These are phyloP conservation scores for Backusella mclennaniae DNA, from an alignment of 192 early-diverging fungal species.

Conservation along the genomic window DNA sequence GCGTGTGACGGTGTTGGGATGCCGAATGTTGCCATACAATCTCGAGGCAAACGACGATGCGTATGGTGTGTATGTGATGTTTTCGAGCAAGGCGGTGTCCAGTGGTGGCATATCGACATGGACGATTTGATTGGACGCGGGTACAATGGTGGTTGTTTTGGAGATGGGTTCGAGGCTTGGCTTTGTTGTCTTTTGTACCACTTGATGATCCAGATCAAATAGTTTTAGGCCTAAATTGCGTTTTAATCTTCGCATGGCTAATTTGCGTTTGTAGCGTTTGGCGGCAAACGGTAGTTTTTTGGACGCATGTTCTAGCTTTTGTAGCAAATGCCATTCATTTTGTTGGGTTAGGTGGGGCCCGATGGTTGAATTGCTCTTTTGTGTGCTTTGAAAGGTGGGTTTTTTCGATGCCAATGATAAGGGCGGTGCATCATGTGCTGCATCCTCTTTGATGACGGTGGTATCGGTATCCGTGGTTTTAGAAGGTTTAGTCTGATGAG, in stretches of 20 bases:
- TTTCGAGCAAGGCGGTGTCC: constrained; percentile 16
- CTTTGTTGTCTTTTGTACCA: constrained; percentile 26
- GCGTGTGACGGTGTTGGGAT: constrained; percentile 54
- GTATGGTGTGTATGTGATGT: constrained; percentile 58
- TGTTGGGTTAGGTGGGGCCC: constrained; percentile 27
- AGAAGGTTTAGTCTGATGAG: not conserved
- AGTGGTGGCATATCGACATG: constrained; percentile 27
- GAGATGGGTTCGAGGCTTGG: not conserved
- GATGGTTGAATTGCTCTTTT: not conserved
- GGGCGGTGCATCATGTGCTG: not conserved
- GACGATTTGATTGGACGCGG: constrained; percentile 22
- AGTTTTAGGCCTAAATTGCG: constrained; percentile 56
- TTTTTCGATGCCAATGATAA: not conserved
- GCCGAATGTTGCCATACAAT: constrained; percentile 60
- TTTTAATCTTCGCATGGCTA: constrained; percentile 55
- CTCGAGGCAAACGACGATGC: constrained; percentile 73
- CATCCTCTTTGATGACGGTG: not conserved
- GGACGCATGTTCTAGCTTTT: constrained; percentile 44
- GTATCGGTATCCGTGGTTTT: not conserved
- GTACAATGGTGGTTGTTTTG: constrained; percentile 5
- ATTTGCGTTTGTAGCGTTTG: constrained; percentile 56
- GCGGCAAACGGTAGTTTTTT: constrained; percentile 40
- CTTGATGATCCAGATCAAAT: constrained; percentile 66
- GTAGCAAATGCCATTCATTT: constrained; percentile 55
- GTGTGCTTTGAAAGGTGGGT: not conserved